Conservation (phyloP, 2,329 filamentous ascomycete species). For the Elsinoe fawcettii region DNA sequence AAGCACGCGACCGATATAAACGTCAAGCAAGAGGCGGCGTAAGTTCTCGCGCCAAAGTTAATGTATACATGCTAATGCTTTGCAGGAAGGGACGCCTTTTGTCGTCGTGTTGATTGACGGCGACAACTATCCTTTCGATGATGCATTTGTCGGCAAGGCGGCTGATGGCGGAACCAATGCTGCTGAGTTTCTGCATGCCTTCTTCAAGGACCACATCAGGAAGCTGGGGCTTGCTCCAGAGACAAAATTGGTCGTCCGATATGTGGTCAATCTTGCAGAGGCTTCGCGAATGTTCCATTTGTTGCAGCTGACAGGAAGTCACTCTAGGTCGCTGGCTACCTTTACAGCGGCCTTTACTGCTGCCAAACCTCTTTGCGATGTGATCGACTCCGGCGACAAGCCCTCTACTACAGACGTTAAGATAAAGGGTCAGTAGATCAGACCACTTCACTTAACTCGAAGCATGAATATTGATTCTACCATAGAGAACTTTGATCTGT, state of each 20-base stretch:
- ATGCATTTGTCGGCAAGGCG: conserved; percentile 25
- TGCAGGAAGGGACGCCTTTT: conserved; percentile 47
- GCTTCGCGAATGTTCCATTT: conserved; percentile 41
- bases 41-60: not conserved
- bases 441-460: not conserved
- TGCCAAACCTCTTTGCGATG: conserved; percentile 13
- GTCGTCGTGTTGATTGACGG: conserved; percentile 56
- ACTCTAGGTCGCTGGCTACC: conserved; percentile 49
- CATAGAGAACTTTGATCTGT: conserved; percentile 35
- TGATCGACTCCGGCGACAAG: conserved; percentile 9
- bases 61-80: not conserved
- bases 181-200: conserved; percentile 46
- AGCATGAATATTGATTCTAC: not conserved
- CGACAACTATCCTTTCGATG: conserved; percentile 46
- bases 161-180: conserved; percentile 49
- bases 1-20: conserved; percentile 49
- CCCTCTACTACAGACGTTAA: conserved; percentile 8
- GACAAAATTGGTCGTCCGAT: conserved; percentile 33
- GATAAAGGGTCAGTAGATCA: not conserved
- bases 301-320: conserved; percentile 43
- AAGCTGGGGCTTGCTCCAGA: conserved; percentile 27
- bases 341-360: conserved; percentile 52
- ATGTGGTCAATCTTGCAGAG: conserved; percentile 41
- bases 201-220: conserved; percentile 41
- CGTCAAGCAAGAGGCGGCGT: conserved; percentile 35